These are phyloP conservation scores for Fraxinus paxiana DNA, from an alignment of 305 asterid genomes.

Conservation along the genomic window DNA sequence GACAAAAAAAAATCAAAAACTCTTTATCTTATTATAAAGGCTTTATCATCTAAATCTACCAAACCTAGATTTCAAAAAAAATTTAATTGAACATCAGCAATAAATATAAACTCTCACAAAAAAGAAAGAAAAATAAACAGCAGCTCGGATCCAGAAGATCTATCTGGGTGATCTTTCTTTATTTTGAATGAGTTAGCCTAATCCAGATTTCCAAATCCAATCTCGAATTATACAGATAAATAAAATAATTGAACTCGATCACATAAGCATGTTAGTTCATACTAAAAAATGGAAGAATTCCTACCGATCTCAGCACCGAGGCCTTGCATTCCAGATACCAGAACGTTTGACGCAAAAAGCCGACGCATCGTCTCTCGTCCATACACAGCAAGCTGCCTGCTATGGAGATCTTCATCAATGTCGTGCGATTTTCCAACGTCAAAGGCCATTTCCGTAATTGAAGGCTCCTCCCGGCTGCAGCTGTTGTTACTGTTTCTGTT, in stretches of 20 bases:
- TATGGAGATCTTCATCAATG: constrained; percentile 96
- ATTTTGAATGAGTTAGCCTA: not conserved
- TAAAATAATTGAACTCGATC: not conserved
- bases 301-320: constrained; percentile 95
- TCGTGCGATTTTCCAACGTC: constrained; percentile 73
- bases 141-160: not conserved
- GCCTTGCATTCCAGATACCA: constrained; percentile 94
- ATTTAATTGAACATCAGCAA: constrained; percentile 9
- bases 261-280: not conserved
- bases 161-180: not conserved
- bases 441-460: constrained; percentile 75
- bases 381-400: constrained; percentile 95
- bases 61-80: not conserved
- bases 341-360: constrained; percentile 79
- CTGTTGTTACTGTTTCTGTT: constrained; percentile 39
- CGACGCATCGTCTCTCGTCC: constrained; percentile 96
- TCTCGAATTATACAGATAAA: not conserved
- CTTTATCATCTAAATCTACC: not conserved
- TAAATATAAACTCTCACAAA: not conserved
- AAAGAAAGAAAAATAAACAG: constrained; percentile 1
- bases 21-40: not conserved
- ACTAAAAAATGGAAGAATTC: not conserved
- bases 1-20: not conserved
- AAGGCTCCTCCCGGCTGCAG: constrained; percentile 35
- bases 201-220: constrained; percentile 3